Percentiles rank a stretch among this genome's conserved stretches.
These are phyloP conservation scores for Pseudogymnoascus sp. DNA, from an alignment of 2,329 filamentous ascomycete genomes.

Conservation along the genomic window DNA sequence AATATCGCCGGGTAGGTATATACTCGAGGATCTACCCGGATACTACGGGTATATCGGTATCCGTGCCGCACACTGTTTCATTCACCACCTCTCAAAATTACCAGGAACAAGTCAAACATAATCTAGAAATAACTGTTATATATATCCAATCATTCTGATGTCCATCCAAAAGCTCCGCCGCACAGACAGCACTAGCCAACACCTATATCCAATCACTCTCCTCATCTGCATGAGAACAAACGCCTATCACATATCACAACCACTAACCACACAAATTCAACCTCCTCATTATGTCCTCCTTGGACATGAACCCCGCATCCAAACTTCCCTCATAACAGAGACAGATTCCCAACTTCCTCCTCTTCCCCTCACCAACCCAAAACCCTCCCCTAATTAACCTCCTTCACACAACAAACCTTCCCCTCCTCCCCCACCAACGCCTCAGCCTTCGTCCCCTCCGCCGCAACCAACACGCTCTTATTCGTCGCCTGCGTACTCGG, in stretches of 20 bases:
- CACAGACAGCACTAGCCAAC: not conserved
- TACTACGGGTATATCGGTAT: too few species aligned
- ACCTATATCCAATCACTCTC: not conserved
- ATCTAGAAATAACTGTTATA: not conserved
- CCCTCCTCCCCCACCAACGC: conserved; percentile 21
- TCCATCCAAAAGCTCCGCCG: not conserved
- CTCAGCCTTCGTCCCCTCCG: conserved; percentile 19
- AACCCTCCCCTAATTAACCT: conserved; percentile 19
- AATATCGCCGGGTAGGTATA: too few species aligned
- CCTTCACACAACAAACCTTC: conserved; percentile 24
- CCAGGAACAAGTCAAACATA: not conserved
- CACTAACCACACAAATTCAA: not conserved
- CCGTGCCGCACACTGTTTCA: too few species aligned
- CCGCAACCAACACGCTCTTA: conserved; percentile 28
- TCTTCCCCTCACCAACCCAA: not conserved
- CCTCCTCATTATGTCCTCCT: not conserved
- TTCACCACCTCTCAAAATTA: not conserved
- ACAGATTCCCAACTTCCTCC: not conserved
- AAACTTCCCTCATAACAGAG: not conserved
- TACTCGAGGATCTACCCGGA: too few species aligned
- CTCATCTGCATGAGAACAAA: not conserved
- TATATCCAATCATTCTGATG: not conserved
- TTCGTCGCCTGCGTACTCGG: conserved; percentile 40
- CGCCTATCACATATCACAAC: conserved; percentile 5
- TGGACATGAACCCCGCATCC: not conserved